Evolutionary conservation across 495 filamentous ascomycete genomes (phyloP), one percentile per base, ranked within the genome.

Genomic region (Durotheca rogersii): DNA sequence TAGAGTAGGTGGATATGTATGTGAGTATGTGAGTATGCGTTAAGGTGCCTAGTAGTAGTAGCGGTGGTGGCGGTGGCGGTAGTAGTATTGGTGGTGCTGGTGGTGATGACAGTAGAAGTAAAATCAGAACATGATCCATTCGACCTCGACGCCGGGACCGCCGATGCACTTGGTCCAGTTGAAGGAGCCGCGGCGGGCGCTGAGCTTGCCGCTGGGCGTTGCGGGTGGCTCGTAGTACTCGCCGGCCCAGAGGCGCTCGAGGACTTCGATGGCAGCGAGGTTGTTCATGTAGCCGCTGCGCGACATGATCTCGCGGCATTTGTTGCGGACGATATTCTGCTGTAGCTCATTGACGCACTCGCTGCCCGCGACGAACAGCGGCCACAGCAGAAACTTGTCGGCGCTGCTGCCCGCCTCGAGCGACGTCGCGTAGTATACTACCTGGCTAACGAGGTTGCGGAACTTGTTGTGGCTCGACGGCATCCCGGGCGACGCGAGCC

Each of bases 211-310:
- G 29, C 61, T 46, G 10, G 51, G 57, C 41, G 43, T 65, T 59
- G 51, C 67, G 54, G 12, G 68, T 68, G 44, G 74, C 67, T 65
- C 78, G 71, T 65, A 70, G 42, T 64, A 71, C 47, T 75, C 81
- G 45, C 62, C 73, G 38, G 60, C 74, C 92, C 92, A 97, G 35
- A 94, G 80, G 58, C 80, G 81, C 70, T 97, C 91, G 54, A 96
- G 61, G 0, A 96, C 81, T 58, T 91, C 87, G 40, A 97, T 73
- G 14, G 88, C 89, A 5, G 85, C 86, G 15, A 95, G 74, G 58
- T 95, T 96, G 64, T 96, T 96, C 70, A 87, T 87, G 65, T 96
- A 95, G 10, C 90, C 91, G 33, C 85, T 89, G 60, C 91, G 86
- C 17, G 82, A 78, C 73, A 89, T 88, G 58, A 96, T 90, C 64